phyloP scores from a whole-genome alignment of 768 basidiomycete species.

The Coprinopsis marcescibilis region DNA sequence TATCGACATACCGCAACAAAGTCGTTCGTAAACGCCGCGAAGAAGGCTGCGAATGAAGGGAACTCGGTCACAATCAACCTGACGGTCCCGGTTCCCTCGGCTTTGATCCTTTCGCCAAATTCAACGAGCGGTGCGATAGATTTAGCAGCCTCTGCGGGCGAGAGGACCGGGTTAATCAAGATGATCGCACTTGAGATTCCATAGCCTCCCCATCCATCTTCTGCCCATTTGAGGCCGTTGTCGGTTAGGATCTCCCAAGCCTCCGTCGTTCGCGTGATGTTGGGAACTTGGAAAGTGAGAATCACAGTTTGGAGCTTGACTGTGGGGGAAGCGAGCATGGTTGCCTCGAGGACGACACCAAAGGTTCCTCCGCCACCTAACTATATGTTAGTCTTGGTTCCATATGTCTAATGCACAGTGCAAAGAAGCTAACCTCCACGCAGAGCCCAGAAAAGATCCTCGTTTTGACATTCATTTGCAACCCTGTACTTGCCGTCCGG shows the following conservation, averaged over 20 bases:
- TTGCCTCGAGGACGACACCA: conserved; percentile 30
- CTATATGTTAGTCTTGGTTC: background rate
- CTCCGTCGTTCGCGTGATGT: conserved; percentile 21
- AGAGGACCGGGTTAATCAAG: conserved; percentile 41
- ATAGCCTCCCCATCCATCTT: conserved; percentile 46
- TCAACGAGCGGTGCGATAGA: conserved; percentile 39
- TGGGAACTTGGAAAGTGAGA: conserved; percentile 18
- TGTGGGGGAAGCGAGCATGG: conserved; percentile 32
- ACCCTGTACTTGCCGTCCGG: conserved; percentile 36
- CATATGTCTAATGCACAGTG: background rate
- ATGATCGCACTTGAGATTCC: conserved; percentile 31
- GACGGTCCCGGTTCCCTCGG: conserved; percentile 20
- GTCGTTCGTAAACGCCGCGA: conserved; percentile 28
- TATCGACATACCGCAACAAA: conserved; percentile 31
- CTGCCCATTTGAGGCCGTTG: conserved; percentile 35
- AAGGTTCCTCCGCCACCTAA: conserved; percentile 34
- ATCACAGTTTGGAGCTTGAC: conserved; percentile 33
- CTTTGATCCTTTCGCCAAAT: conserved; percentile 25
- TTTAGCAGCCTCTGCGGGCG: conserved; percentile 27
- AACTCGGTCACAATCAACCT: conserved; percentile 31
- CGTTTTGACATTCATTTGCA: conserved; percentile 36
- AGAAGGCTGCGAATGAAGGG: conserved; percentile 36
- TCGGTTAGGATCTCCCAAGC: conserved; percentile 33
- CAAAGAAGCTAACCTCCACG: conserved; percentile 29
- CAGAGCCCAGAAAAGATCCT: conserved; percentile 41